phyloP scores from a whole-genome alignment of 345 rosid species.

The Psidium friedrichsthalianum region DNA sequence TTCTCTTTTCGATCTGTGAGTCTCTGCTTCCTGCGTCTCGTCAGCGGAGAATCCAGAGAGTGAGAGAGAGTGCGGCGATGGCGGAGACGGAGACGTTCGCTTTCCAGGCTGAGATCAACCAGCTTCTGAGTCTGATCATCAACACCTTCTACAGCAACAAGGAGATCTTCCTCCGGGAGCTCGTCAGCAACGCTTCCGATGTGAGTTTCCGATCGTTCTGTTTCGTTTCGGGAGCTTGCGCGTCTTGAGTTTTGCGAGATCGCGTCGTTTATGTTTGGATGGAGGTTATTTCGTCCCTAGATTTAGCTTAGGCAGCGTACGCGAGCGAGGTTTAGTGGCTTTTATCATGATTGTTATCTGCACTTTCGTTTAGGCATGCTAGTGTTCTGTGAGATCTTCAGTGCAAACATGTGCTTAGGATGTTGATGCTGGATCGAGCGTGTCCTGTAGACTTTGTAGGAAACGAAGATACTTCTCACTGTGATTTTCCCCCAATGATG shows the following conservation, averaged over 20 bases:
- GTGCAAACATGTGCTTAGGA: background rate
- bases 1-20: background rate
- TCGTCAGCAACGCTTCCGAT: background rate
- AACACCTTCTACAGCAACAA: background rate
- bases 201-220: background rate
- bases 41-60: background rate
- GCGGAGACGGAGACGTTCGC: background rate
- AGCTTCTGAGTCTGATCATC: background rate
- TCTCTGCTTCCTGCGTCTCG: background rate
- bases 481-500: background rate
- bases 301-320: background rate
- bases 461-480: background rate
- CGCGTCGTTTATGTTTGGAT: background rate
- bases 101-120: background rate
- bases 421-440: background rate
- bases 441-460: background rate
- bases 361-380: background rate
- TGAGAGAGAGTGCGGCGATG: background rate
- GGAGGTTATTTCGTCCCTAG: background rate
- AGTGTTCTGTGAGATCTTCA: background rate
- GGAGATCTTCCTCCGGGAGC: background rate
- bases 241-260: background rate
- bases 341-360: background rate
- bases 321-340: background rate
- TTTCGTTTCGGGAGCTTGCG: background rate